Evolutionary conservation across 1,284 basidiomycete genomes (phyloP).

Genomic region (Ceratorhiza oryzae-sativae): DNA sequence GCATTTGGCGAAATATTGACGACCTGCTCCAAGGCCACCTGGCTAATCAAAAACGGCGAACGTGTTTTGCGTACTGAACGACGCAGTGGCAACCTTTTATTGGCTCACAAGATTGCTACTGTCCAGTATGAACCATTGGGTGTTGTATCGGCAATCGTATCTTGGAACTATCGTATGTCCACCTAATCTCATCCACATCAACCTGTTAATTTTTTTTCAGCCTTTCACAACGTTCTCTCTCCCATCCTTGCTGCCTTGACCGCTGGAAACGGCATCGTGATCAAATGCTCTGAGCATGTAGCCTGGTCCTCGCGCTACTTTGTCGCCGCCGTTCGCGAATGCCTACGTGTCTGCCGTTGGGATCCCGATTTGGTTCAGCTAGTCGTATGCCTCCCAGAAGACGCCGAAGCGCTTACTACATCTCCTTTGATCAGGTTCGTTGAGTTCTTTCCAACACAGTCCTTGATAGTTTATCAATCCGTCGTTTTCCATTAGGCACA

Average conservation of each 20-base stretch:
- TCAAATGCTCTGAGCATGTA: slow-evolving; percentile 94
- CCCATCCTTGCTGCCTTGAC: slow-evolving; percentile 91
- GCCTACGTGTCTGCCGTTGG: slow-evolving; percentile 78
- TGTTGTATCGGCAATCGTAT: slow-evolving; percentile 90
- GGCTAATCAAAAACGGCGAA: slow-evolving; percentile 85
- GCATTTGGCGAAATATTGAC: slow-evolving; percentile 89
- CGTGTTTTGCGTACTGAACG: slow-evolving; percentile 72
- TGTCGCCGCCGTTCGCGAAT: slow-evolving; percentile 75
- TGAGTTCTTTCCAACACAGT: neutral
- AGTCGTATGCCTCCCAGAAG: slow-evolving; percentile 87
- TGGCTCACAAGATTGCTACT: slow-evolving; percentile 84
- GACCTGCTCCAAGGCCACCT: slow-evolving; percentile 88
- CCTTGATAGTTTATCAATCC: no score
- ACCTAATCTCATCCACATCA: neutral
- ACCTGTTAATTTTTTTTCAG: slow-evolving; percentile 53
- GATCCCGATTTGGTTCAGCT: slow-evolving; percentile 85
- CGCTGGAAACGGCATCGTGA: slow-evolving; percentile 86
- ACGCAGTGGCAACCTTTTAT: slow-evolving; percentile 74
- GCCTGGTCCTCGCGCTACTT: slow-evolving; percentile 88
- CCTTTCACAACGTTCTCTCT: slow-evolving; percentile 91
- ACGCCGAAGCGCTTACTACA: slow-evolving; percentile 81
- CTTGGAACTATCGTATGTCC: slow-evolving; percentile 88
- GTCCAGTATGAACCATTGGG: slow-evolving; percentile 94
- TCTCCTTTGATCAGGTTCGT: slow-evolving; percentile 73
- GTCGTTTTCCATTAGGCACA: slow-evolving; percentile 55